Conservation (phyloP, 2,329 filamentous ascomycete species). For the Septoria petroselini region DNA sequence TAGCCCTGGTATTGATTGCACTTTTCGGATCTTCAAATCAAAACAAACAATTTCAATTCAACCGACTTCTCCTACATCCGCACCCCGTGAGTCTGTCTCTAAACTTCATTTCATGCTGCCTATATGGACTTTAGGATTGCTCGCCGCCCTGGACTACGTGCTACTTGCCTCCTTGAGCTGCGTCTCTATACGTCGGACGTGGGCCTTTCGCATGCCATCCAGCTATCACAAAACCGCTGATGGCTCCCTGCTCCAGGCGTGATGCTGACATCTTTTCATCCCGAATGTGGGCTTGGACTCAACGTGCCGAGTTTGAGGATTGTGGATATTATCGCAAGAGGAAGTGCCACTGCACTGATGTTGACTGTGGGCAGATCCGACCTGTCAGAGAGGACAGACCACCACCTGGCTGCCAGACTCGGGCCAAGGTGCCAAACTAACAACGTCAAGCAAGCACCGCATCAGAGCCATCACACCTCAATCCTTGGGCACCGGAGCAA, state of each 20-base stretch:
- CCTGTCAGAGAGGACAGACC: not conserved
- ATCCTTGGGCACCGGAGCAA: constrained; percentile 19
- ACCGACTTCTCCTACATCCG: constrained; percentile 38
- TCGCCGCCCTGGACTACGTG: constrained; percentile 35
- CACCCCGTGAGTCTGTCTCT: constrained; percentile 38
- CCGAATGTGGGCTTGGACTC: constrained; percentile 26
- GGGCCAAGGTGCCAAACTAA: not conserved
- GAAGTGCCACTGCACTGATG: constrained; percentile 1
- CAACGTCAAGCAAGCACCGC: not conserved
- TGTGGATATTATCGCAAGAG: constrained; percentile 1
- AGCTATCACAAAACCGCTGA: constrained; percentile 48
- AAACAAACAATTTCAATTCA: too few relatives aligned
- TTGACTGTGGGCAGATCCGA: not conserved
- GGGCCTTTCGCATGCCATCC: too few relatives aligned
- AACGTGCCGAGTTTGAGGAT: constrained; percentile 30
- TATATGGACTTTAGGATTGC: constrained; percentile 36
- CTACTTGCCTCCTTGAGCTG: too few relatives aligned
- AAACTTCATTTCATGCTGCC: constrained; percentile 35
- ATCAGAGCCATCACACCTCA: not conserved
- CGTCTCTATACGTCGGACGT: too few relatives aligned
- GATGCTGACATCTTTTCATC: constrained; percentile 37
- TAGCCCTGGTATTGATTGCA: too few relatives aligned
- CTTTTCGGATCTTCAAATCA: too few relatives aligned
- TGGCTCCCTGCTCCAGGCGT: constrained; percentile 46
- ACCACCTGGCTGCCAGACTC: not conserved